phyloP scores from a whole-genome alignment of 2,329 filamentous ascomycete genomes.

The Fusarium liriodendri region DNA sequence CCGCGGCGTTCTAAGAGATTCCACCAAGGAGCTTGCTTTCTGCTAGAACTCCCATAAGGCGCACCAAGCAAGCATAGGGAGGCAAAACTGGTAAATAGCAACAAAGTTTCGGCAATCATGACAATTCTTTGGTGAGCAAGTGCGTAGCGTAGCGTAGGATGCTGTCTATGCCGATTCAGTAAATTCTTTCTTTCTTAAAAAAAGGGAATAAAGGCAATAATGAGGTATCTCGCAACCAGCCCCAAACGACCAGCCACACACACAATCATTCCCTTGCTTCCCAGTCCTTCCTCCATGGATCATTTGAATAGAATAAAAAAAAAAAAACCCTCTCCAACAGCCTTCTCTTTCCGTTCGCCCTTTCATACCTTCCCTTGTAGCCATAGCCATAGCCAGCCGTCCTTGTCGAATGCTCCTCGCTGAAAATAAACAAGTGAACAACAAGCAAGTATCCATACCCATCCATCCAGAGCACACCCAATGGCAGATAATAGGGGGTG shows the following conservation, averaged over 20 bases:
- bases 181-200: constrained; percentile 6
- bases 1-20: not conserved
- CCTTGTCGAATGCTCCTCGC: constrained; percentile 36
- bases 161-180: constrained; percentile 28
- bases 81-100: not conserved
- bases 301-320: constrained; percentile 19
- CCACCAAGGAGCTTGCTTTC: not conserved
- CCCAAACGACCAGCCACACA: constrained; percentile 23
- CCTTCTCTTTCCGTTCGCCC: not conserved
- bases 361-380: not conserved
- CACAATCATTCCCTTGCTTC: constrained; percentile 9
- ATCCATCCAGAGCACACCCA: constrained; percentile 13
- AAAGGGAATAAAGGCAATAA: constrained; percentile 18
- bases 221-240: constrained; percentile 35
- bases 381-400: constrained; percentile 16
- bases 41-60: not conserved
- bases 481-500: constrained; percentile 12
- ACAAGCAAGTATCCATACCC: constrained; percentile 7
- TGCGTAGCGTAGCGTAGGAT: not conserved
- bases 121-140: not conserved
- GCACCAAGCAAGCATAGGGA: not conserved
- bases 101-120: not conserved
- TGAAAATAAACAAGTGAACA: constrained; percentile 23
- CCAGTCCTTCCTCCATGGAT: constrained; percentile 1
- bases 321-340: not conserved